Evolutionary conservation across 345 rosid species (phyloP), one percentile per base, ranked within the genome.

Genomic region (Salix suchowensis): DNA sequence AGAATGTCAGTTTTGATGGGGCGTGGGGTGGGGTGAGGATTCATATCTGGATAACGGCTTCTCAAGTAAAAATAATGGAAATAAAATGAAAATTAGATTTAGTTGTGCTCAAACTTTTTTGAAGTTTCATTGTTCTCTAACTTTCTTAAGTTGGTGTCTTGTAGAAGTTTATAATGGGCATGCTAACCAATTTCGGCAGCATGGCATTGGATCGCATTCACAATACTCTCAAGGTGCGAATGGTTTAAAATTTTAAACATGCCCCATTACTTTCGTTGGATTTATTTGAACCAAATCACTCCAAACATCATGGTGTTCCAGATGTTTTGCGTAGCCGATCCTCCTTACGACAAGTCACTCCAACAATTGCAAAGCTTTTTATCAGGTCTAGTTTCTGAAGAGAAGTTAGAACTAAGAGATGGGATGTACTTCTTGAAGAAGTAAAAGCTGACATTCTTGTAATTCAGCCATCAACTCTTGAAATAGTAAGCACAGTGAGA

Each of bases 241-340:
- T 40, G 28, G 52, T 69, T 52, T 77, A 36, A 48, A 19, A 5
- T 52, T 11, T 19, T 52, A 52, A 52, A 52, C 37, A 67, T 36
- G 58, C 18, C 10, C 50, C 46, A 2, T 6, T 32, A 68, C 28
- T 71, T 44, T 55, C 5, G 24, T 68, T 14, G 12, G 2, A 2
- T 67, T 12, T 37, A 4, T 66, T 21, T 65, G 37, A 37, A 77
- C 40, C 30, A 46, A 69, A 7, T 72, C 24, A 42, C 61, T 65
- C 37, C 21, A 42, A 66, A 67, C 10, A 37, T 52, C 2, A 11
- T 54, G 32, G 78, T 80, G 65, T 58, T 78, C 83, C 88, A 96
- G 98, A 93, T 96, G 92, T 93, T 96, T 74, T 96, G 97, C 85
- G 88, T 92, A 11, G 97, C 91, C 32, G 98, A 92, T 88, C 96